These are phyloP conservation scores for Candida sphagnicola DNA, from an alignment of 805 yeast species.

Conservation along the genomic window DNA sequence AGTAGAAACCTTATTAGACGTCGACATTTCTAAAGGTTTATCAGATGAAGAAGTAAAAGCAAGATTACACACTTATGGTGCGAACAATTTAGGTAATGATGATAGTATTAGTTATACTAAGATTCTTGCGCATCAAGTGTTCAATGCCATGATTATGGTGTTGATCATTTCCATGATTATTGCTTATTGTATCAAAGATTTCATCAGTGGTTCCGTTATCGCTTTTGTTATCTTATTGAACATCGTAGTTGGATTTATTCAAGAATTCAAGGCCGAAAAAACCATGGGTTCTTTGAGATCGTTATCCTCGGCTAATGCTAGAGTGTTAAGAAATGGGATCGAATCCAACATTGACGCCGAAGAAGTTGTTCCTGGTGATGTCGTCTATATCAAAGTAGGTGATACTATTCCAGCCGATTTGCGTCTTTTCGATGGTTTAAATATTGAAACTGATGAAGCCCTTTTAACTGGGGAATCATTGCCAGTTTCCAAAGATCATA, in stretches of 20 bases:
- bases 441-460: slow-evolving; percentile 71
- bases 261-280: slow-evolving; percentile 70
- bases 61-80: slow-evolving; percentile 41
- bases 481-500: slow-evolving; percentile 55
- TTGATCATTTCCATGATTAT: slow-evolving; percentile 65
- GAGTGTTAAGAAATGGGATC: slow-evolving; percentile 58
- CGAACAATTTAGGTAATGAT: slow-evolving; percentile 59
- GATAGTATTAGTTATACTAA: slow-evolving; percentile 47
- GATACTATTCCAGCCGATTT: slow-evolving; percentile 76
- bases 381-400: slow-evolving; percentile 60
- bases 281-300: slow-evolving; percentile 73
- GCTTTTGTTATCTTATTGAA: slow-evolving; percentile 63
- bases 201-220: slow-evolving; percentile 82
- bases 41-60: slow-evolving; percentile 14
- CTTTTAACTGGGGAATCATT: slow-evolving; percentile 63
- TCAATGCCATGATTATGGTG: slow-evolving; percentile 78
- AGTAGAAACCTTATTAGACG: slow-evolving; percentile 13
- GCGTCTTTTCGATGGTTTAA: slow-evolving; percentile 52
- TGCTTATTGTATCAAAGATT: slow-evolving; percentile 68
- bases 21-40: slow-evolving; percentile 16
- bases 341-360: slow-evolving; percentile 56
- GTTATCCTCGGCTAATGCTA: slow-evolving; percentile 67
- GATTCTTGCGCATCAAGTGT: slow-evolving; percentile 62
- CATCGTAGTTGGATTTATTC: slow-evolving; percentile 63
- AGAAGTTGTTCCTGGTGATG: slow-evolving; percentile 71